Percentiles rank a stretch among this genome's conserved stretches.
phyloP scores from a whole-genome alignment of 78 protist species.

The Monocercomonoides exilis region DNA sequence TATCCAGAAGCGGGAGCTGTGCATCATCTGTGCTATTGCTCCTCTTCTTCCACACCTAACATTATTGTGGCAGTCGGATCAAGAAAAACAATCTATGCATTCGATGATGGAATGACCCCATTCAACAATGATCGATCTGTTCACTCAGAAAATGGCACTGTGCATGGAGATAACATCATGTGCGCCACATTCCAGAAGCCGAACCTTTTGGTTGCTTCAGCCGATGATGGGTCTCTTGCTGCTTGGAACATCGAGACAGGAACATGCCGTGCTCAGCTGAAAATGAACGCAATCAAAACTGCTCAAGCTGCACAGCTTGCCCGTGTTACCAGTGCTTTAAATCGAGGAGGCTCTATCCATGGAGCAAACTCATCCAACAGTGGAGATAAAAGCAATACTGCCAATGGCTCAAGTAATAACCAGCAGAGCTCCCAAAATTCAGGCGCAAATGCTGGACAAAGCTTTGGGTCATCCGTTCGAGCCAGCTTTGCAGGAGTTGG shows the following conservation, averaged over 20 bases:
- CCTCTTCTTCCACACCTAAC: not conserved
- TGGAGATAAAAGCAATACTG: too few species aligned
- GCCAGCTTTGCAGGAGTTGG: too few species aligned
- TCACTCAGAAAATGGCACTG: not conserved
- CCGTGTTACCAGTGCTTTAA: too few species aligned
- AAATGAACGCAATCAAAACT: not conserved
- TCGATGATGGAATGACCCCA: not conserved
- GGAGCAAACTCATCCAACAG: too few species aligned
- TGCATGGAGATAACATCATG: not conserved
- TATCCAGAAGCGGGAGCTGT: not conserved
- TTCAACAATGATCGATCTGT: not conserved
- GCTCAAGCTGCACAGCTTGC: not conserved
- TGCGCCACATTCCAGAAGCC: not conserved
- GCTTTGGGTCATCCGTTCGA: too few species aligned
- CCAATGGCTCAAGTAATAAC: too few species aligned
- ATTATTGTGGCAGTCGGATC: not conserved
- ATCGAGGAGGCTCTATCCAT: too few species aligned
- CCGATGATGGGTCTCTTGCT: not conserved
- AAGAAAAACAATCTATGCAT: not conserved
- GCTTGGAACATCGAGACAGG: not conserved
- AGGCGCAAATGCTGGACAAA: too few species aligned
- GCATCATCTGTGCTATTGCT: not conserved
- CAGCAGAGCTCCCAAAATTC: too few species aligned
- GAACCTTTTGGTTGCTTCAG: not conserved
- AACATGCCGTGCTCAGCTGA: not conserved